Conservation (phyloP, 1,284 basidiomycete genomes). For the Pseudozyma thailandica region DNA sequence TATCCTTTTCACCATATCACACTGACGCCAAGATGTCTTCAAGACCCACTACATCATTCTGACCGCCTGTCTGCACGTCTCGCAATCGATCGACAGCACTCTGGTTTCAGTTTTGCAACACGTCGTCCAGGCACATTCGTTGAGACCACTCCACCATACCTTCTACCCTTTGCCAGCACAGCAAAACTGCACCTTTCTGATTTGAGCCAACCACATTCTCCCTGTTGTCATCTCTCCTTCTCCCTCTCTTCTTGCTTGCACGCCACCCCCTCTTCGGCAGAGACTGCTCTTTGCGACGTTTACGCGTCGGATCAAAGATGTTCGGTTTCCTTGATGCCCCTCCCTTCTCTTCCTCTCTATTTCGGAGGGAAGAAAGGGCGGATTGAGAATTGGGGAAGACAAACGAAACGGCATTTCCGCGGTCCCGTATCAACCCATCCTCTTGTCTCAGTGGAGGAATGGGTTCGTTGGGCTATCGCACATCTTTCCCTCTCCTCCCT, state of each 20-base stretch:
- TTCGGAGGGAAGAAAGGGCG: neutral
- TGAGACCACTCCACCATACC: no score
- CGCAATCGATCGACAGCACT: no score
- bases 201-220: no score
- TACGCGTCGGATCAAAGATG: constrained; percentile 31
- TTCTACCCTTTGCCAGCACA: neutral
- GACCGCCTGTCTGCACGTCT: no score
- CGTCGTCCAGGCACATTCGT: no score
- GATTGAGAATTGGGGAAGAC: constrained; percentile 47
- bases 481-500: constrained; percentile 2
- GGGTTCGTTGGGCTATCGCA: constrained; percentile 50
- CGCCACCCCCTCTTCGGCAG: constrained; percentile 41
- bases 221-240: neutral
- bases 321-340: constrained; percentile 45
- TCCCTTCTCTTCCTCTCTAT: neutral
- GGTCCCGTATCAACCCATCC: constrained; percentile 49
- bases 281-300: constrained; percentile 44
- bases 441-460: constrained; percentile 45
- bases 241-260: constrained; percentile 1
- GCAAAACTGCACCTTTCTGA: neutral
- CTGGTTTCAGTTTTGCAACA: no score
- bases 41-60: no score
- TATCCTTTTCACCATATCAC: no score
- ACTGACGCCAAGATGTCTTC: no score
- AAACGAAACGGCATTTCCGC: constrained; percentile 38